Evolutionary conservation across 2,329 filamentous ascomycete species (phyloP).

Genomic region (Grosmannia clavigera): DNA sequence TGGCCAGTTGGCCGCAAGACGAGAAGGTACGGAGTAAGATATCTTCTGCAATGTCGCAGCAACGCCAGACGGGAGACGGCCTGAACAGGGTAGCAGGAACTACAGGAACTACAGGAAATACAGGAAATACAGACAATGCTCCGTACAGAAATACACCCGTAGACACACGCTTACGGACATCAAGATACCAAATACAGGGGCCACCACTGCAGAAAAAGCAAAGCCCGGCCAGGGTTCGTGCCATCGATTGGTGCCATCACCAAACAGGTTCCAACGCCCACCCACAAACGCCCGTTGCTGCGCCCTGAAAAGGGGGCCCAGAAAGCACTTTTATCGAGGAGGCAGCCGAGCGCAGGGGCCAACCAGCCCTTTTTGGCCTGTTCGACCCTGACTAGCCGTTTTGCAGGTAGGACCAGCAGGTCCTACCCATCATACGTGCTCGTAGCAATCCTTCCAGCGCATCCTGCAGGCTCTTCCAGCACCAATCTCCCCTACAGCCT

Average conservation of each 20-base stretch:
- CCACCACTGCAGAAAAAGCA: not conserved
- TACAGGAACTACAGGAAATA: too few relatives aligned
- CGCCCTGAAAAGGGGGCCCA: constrained; percentile 2
- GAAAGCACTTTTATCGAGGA: not conserved
- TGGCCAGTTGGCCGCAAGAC: too few relatives aligned
- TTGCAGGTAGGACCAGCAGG: not conserved
- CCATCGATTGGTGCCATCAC: not conserved
- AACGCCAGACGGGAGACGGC: not conserved
- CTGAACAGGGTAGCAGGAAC: too few relatives aligned
- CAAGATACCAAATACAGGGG: not conserved
- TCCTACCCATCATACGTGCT: not conserved
- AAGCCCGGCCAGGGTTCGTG: not conserved
- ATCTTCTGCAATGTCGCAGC: not conserved
- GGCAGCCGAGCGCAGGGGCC: not conserved
- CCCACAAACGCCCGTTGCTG: constrained; percentile 1
- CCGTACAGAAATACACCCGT: not conserved
- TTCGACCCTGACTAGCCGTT: not conserved
- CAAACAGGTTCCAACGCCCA: not conserved
- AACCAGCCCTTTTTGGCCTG: not conserved
- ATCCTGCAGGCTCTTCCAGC: not conserved
- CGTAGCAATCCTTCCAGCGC: not conserved
- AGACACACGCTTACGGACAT: not conserved
- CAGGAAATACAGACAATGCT: not conserved
- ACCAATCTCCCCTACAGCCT: not conserved
- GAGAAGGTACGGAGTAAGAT: too few relatives aligned